Evolutionary conservation across 169 alveolate genomes (phyloP).

Genomic region (Eimeria tenella): DNA sequence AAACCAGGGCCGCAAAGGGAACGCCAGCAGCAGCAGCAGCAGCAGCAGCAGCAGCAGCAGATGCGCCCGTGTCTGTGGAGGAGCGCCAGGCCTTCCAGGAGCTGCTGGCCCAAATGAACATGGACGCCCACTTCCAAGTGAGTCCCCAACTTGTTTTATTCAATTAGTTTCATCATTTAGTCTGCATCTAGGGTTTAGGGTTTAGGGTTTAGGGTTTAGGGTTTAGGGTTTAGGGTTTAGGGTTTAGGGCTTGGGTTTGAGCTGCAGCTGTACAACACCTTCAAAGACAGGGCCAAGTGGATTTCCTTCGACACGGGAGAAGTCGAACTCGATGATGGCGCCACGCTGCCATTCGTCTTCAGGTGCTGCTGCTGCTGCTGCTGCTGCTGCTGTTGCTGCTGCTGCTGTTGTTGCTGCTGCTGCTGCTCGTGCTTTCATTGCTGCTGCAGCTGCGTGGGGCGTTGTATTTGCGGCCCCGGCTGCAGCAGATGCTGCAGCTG

Average conservation of each 20-base stretch:
- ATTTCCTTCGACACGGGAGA: constrained; percentile 71
- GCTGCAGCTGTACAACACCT: constrained; percentile 60
- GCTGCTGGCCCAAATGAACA: constrained; percentile 39
- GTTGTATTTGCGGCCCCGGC: neutral
- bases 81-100: constrained; percentile 65
- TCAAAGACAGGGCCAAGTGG: constrained; percentile 72
- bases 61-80: constrained; percentile 17
- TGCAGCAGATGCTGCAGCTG: too few species aligned
- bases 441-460: neutral
- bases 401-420: neutral
- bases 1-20: neutral
- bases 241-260: neutral
- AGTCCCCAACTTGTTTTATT: neutral
- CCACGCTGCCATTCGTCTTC: constrained; percentile 60
- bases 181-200: neutral
- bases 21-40: neutral
- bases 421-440: constrained; percentile 23
- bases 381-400: neutral
- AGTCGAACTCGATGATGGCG: constrained; percentile 73
- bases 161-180: too few species aligned
- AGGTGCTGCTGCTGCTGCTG: constrained; percentile 45
- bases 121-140: constrained; percentile 57
- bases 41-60: constrained; percentile 11
- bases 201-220: neutral
- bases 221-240: constrained; percentile 30